Percentiles rank a stretch among this genome's conserved stretches.
Evolutionary conservation across 2,329 filamentous ascomycete genomes (phyloP).

Genomic region (Pseudogymnoascus sp.): DNA sequence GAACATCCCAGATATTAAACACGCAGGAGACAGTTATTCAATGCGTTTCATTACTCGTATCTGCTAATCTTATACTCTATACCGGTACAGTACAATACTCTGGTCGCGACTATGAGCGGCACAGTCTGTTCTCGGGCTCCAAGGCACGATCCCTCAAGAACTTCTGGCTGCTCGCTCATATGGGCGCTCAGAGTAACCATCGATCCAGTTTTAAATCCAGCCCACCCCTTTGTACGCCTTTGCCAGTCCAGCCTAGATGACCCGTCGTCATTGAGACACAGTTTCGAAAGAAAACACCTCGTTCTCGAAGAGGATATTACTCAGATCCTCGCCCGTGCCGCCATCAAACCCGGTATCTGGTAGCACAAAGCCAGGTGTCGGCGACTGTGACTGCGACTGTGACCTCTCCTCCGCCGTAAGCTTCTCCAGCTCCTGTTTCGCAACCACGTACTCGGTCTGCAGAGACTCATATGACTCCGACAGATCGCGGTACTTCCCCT

Average conservation of each 20-base stretch:
- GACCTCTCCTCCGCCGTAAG: conserved; percentile 13
- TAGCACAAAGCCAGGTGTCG: not conserved
- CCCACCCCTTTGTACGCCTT: not conserved
- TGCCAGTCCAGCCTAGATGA: not conserved
- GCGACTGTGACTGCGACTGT: not conserved
- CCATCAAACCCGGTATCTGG: not conserved
- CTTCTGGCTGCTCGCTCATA: not conserved
- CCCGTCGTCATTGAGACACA: not conserved
- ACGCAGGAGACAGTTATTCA: not conserved
- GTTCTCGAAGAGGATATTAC: not conserved
- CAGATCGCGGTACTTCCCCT: conserved; percentile 47
- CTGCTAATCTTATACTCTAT: not conserved
- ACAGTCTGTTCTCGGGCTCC: not conserved
- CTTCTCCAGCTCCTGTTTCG: conserved; percentile 25
- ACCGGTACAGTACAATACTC: conserved; percentile 8
- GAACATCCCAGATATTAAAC: not conserved
- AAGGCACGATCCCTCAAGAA: not conserved
- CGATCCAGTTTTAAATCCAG: not conserved
- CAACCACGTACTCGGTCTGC: conserved; percentile 31
- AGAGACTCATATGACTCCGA: conserved; percentile 45
- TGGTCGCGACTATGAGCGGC: not conserved
- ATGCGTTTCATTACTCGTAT: not conserved
- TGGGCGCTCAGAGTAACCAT: not conserved
- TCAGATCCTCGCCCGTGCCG: not conserved
- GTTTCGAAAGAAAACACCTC: not conserved